Evolutionary conservation across 768 basidiomycete species (phyloP).

Genomic region (Hydnomerulius pinastri): DNA sequence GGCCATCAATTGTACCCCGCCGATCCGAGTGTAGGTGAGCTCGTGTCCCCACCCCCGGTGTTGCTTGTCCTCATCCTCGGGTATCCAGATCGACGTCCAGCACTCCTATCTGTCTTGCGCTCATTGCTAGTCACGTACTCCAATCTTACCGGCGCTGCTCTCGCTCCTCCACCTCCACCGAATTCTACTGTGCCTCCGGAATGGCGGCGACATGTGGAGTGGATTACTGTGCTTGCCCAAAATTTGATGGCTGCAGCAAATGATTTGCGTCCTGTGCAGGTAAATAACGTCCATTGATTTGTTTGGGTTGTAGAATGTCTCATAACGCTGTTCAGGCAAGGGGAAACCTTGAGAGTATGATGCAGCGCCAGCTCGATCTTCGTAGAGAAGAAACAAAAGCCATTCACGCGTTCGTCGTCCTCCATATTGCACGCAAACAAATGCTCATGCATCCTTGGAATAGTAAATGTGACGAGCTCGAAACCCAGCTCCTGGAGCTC

Average conservation of each 20-base stretch:
- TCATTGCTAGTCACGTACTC: conserved; percentile 84
- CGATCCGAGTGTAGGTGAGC: conserved; percentile 67
- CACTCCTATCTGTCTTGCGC: conserved; percentile 67
- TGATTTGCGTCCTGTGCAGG: conserved; percentile 87
- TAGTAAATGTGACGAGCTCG: conserved; percentile 74
- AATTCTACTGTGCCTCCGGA: conserved; percentile 51
- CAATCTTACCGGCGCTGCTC: conserved; percentile 64
- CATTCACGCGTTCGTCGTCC: conserved; percentile 62
- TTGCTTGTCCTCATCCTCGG: conserved; percentile 7
- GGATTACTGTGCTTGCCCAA: conserved; percentile 78
- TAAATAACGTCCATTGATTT: no score
- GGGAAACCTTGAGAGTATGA: conserved; percentile 79
- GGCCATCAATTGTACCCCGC: conserved; percentile 79
- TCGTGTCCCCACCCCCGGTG: neutral
- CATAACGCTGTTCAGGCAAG: conserved; percentile 54
- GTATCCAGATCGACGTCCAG: conserved; percentile 70
- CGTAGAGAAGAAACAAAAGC: conserved; percentile 69
- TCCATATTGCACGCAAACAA: neutral
- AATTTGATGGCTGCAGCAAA: conserved; percentile 92
- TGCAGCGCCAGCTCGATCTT: conserved; percentile 75
- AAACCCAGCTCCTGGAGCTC: conserved; percentile 60
- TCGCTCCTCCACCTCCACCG: conserved; percentile 61
- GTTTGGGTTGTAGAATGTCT: neutral
- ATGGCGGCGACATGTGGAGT: conserved; percentile 76
- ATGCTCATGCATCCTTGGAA: conserved; percentile 10